Evolutionary conservation across 2,329 filamentous ascomycete genomes (phyloP), one percentile per base, ranked within the genome.

Genomic region (Penicillium expansum): DNA sequence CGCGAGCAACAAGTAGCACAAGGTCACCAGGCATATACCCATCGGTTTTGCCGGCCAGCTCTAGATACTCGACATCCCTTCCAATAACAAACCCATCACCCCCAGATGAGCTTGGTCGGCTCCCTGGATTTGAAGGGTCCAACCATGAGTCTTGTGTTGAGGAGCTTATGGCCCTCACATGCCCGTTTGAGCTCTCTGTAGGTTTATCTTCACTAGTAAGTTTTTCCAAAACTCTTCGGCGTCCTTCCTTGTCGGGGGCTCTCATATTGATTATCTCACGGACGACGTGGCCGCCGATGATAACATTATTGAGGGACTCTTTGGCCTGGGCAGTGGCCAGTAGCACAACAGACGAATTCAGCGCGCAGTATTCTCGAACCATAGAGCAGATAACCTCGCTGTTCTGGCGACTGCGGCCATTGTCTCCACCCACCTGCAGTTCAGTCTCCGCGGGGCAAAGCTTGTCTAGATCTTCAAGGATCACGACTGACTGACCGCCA

Each of bases 11-110:
- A 11, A 99, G 84, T 2, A 97, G 82, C 16, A 89, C 86, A 37
- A 99, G 81, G 72, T 99, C 94, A 4, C 92, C 94, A 0, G 94
- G 93, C 92, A 97, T 97, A 71, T 97, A 99, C 0, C 94, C 94
- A 70, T 99, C 94, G 0, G 93, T 97, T 65, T 93, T 88, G 1
- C 94, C 92, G 18, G 95, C 92, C 55, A 99, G 83, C 61, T 97
- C 93, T 9, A 97, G 84, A 56, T 97, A 90, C 71, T 99, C 94
- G 10, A 99, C 84, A 48, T 89, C 84, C 0, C 85, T 77, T 56
- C 92, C 89, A 6, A 96, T 78, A 1, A 87, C 76, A 67, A 96
- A 94, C 0, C 88, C 89, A 52, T 84, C 83, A 52, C 68, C 71
- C 11, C 75, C 78, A 13, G 79, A 72, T 29, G 76, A 76, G 48